Base-by-base conservation (phyloP, 495 filamentous ascomycete genomes). In the Aspergillus bertholletiae region DNA sequence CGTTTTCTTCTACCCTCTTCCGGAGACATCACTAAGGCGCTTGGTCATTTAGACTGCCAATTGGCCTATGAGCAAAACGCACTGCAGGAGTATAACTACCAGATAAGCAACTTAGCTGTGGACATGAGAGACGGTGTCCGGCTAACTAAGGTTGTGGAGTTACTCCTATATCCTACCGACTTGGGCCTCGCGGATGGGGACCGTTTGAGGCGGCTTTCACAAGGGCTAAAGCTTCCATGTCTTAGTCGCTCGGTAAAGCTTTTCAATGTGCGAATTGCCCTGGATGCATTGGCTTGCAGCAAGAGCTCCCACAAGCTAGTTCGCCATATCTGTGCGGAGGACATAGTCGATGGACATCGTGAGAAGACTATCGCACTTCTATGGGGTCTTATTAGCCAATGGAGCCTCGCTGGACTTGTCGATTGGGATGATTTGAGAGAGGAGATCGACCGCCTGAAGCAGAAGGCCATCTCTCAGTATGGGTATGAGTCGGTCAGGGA, bases 341-440 rank as follows among this genome's bases (percentile, higher is more conserved):
- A 88, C 39, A 82, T 88, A 37, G 81, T 88, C 6, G 79, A 88
- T 58, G 85, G 85, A 6, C 80, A 86, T 54, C 78, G 85, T 26
- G 85, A 88, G 59, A 87, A 82, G 66, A 87, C 85, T 2, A 72
- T 88, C 18, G 75, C 75, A 1, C 71, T 88, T 17, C 68, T 88
- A 11, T 87, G 84, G 85, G 69, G 72, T 15, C 69, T 88, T 28
- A 77, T 88, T 27, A 77, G 79, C 26, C 75, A 76, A 60, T 80
- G 77, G 71, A 83, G 83, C 8, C 67, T 87, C 2, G 60, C 69
- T 17, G 64, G 65, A 22, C 71, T 87, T 0, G 69, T 88, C 11
- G 78, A 87, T 54, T 80, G 77, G 71, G 63, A 69, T 9, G 78
- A 80, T 53, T 52, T 86, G 12, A 66, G 56, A 40, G 78, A 75